Evolutionary conservation across 441 rosid genomes (phyloP), one percentile per base, ranked within the genome.

Genomic region (Adansonia gregorii): DNA sequence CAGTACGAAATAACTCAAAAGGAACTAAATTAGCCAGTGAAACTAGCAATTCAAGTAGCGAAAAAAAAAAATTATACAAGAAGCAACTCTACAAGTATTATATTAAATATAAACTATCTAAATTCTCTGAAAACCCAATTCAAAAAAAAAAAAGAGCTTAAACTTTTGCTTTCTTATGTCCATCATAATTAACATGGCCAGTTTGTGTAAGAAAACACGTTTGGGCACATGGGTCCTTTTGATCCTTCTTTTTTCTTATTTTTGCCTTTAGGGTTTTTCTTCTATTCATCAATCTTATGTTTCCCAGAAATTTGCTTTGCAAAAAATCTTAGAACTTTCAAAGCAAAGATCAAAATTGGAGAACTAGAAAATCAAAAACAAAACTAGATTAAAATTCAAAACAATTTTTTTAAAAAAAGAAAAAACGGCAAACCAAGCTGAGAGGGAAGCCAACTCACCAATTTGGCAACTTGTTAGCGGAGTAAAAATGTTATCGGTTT

Each of bases 391-490:
- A 24, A 68, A 48, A 20, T 68, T 66, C 1, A 7, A 65, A 39
- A 43, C 27, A 41, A 17, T 8, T 19, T 3, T 51, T 56, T 52
- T 14, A 27, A 27, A 27, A n/a, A 54, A 15, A 54, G 58, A n/a
- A 19, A 55, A 2, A 0, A 52, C 15, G 0, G 66, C 39, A 24
- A 60, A 60, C n/a, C 43, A 49, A 69, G 41, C 59, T 10, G 73
- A 48, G 58, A 67, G 17, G 55, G 72, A 67, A 46, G 72, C 31
- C 64, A 69, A 69, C 59, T 49, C 22, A 69, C 59, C 73, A 8
- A 9, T 51, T 69, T 35, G 39, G 39, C 39, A 35, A 35, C 39
- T 35, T 2, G 73, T 7, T 51, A 69, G 17, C 51, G 27, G 20
- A 24, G 60, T 12, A 43, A 46, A 15, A 7, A 22, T 35, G 39